Conservation (phyloP, 495 filamentous ascomycete species). For the Penicillium dipodomyicola region DNA sequence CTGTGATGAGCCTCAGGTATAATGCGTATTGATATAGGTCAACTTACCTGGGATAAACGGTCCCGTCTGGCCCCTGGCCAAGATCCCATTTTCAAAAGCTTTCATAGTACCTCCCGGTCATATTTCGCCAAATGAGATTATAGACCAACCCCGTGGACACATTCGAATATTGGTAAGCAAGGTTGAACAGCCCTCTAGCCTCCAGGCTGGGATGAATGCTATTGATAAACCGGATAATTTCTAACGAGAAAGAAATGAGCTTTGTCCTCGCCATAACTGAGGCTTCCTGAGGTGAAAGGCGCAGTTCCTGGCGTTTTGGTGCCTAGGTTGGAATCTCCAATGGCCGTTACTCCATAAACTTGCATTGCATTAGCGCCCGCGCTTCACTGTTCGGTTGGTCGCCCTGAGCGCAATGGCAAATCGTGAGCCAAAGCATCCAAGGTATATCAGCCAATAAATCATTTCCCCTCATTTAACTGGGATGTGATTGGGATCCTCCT, state of each 20-base stretch:
- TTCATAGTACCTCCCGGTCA: not conserved
- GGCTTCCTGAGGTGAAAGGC: not conserved
- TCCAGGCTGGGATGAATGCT: not conserved
- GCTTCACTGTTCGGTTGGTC: not conserved
- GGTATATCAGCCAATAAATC: not conserved
- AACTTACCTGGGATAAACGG: slow-evolving; percentile 6
- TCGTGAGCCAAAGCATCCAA: not conserved
- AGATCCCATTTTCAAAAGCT: slow-evolving; percentile 13
- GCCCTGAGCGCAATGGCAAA: not conserved
- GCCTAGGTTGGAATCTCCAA: slow-evolving; percentile 8
- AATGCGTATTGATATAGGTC: not conserved
- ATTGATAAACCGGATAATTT: not conserved
- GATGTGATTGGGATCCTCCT: not conserved
- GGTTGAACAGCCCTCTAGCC: not conserved
- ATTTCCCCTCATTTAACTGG: not conserved
- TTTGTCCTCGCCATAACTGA: not conserved
- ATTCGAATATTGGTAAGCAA: slow-evolving; percentile 2
- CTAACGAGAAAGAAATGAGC: not conserved
- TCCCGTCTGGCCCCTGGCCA: slow-evolving; percentile 7
- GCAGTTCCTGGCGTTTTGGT: not conserved
- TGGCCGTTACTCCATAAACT: not conserved
- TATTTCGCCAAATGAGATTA: slow-evolving; percentile 3
- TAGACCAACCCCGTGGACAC: not conserved
- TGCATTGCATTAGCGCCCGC: slow-evolving; percentile 10
- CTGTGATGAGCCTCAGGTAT: not conserved